phyloP scores from a whole-genome alignment of 2,329 filamentous ascomycete genomes.

The Leptographium radiaticola region DNA sequence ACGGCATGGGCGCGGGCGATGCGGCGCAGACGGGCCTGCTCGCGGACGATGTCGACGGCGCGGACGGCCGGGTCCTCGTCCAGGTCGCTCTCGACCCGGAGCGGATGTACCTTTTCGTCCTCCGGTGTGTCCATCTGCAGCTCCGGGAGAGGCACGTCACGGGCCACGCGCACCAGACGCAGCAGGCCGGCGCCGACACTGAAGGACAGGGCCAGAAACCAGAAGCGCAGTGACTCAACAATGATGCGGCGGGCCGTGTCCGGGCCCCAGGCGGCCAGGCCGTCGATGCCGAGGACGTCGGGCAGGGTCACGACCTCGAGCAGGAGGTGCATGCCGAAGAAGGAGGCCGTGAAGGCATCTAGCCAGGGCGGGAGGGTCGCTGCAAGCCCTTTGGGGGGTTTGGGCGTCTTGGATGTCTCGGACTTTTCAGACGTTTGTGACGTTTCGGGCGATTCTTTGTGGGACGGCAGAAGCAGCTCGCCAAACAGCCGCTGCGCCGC shows the following conservation, averaged over 20 bases:
- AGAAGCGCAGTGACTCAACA: constrained; percentile 53
- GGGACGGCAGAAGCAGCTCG: background rate
- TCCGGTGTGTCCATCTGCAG: constrained; percentile 14
- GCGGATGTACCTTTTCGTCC: constrained; percentile 10
- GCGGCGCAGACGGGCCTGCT: constrained; percentile 22
- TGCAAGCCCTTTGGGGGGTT: constrained; percentile 1
- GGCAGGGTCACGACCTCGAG: constrained; percentile 52
- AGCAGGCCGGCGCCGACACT: constrained; percentile 31
- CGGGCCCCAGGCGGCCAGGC: constrained; percentile 38
- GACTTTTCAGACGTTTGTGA: background rate
- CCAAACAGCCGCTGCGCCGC: constrained; percentile 31
- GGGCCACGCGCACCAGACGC: constrained; percentile 25
- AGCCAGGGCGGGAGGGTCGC: constrained; percentile 28
- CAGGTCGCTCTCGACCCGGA: constrained; percentile 10
- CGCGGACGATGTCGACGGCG: constrained; percentile 10
- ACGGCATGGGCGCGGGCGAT: constrained; percentile 21
- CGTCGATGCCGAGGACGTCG: constrained; percentile 30
- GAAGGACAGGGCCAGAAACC: constrained; percentile 49
- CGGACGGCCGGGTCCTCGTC: constrained; percentile 8
- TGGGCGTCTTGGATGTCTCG: background rate
- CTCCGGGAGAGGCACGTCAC: constrained; percentile 22
- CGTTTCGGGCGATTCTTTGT: background rate
- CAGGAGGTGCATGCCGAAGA: constrained; percentile 53
- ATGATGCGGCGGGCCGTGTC: constrained; percentile 33
- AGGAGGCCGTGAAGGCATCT: constrained; percentile 42